These are phyloP conservation scores for Glarea lozoyensis DNA, from an alignment of 495 filamentous ascomycete species.

Conservation along the genomic window DNA sequence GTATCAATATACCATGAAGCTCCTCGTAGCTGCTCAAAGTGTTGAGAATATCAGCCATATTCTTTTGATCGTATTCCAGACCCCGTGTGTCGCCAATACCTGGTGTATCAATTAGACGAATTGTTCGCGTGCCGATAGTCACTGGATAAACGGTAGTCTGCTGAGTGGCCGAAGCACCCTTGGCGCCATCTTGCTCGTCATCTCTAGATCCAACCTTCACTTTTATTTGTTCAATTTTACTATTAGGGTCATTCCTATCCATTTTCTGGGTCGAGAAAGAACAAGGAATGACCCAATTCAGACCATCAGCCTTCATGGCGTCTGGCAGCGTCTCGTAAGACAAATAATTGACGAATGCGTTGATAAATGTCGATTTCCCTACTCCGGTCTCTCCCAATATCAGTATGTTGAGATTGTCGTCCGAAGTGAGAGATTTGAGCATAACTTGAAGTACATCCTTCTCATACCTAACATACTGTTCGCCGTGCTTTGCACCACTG, in stretches of 20 bases:
- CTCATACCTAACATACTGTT: neutral
- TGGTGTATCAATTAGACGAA: conserved; percentile 35
- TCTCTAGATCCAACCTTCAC: conserved; percentile 22
- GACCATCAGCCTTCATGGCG: conserved; percentile 12
- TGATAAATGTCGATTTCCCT: conserved; percentile 37
- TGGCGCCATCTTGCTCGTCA: conserved; percentile 24
- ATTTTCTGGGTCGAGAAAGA: conserved; percentile 28
- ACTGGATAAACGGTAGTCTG: conserved; percentile 25
- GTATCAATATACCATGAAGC: conserved; percentile 34
- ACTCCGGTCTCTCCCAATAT: conserved; percentile 36
- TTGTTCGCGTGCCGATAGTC: conserved; percentile 10
- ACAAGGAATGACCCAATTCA: conserved; percentile 28
- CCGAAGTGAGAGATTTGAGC: conserved; percentile 7
- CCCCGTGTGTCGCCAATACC: conserved; percentile 36
- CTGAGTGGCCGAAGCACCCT: conserved; percentile 31
- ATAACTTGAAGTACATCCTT: neutral
- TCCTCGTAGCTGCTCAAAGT: conserved; percentile 22
- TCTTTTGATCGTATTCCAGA: conserved; percentile 24
- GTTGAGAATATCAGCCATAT: conserved; percentile 32
- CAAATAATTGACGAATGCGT: conserved; percentile 36
- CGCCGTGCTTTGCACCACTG: conserved; percentile 13
- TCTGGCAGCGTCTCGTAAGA: conserved; percentile 24
- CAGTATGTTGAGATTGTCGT: conserved; percentile 30
- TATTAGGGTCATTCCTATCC: conserved; percentile 8
- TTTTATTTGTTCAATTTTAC: conserved; percentile 10